A percentile compares a stretch with the other conserved stretches of the same genome.
Conservation (phyloP, 169 alveolate species). For the Plasmodium gonderi region DNA sequence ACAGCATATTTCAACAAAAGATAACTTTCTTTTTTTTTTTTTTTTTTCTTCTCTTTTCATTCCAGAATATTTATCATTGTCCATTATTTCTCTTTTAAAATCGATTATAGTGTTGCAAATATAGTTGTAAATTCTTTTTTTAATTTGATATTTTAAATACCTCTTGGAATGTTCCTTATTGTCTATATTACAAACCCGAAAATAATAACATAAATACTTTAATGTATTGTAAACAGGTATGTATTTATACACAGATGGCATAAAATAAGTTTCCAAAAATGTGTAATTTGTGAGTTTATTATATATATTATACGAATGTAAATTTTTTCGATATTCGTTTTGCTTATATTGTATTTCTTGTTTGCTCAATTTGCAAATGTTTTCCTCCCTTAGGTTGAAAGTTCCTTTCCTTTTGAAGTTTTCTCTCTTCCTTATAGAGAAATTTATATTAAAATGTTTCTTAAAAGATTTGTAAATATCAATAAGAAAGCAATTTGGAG, state of each 20-base stretch:
- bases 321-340: conserved; percentile 28
- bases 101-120: conserved; percentile 47
- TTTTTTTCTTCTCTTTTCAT: neutral
- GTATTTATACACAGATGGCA: conserved; percentile 69
- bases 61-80: neutral
- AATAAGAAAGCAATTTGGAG: conserved; percentile 6
- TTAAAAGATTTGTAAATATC: conserved; percentile 73
- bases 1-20: conserved; percentile 27
- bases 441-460: conserved; percentile 40
- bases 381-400: neutral
- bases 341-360: conserved; percentile 17
- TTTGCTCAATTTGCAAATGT: neutral
- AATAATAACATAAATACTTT: conserved; percentile 41
- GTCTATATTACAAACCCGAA: conserved; percentile 53
- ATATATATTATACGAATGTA: conserved; percentile 50
- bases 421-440: neutral
- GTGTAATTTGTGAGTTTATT: conserved; percentile 52
- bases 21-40: conserved; percentile 8
- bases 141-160: conserved; percentile 36
- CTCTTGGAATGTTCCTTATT: conserved; percentile 1
- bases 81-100: neutral
- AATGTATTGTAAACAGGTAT: conserved; percentile 72
- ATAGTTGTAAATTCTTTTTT: conserved; percentile 66
- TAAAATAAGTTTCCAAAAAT: conserved; percentile 63
- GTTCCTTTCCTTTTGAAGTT: neutral